Evolutionary conservation across 257 asterid species (phyloP), one percentile per base, ranked within the genome.

Genomic region (Solanum lycopersicoides): DNA sequence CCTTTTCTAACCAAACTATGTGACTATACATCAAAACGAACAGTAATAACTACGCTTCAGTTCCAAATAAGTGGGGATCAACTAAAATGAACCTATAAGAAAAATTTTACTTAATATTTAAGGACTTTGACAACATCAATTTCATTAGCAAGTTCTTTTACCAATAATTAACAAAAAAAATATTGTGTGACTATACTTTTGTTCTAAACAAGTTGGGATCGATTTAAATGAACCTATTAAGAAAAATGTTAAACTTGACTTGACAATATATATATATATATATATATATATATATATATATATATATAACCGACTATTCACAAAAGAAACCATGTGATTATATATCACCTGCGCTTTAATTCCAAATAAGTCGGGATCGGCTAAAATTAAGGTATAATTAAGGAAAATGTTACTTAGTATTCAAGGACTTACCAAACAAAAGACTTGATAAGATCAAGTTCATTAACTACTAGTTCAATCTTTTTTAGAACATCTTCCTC

Each of bases 361-460:
- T 12, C 14, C 34, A 65, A 65, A 65, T 15, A 65, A 65, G 8
- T n/a, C 3, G 18, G 3, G 8, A 12, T 65, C 2, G 15, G 18
- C 21, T 16, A 71, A 71, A 34, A 34, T 71, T 12, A 32, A 34
- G 44, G 8, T 32, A 71, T 28, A 28, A 28, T 28, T 7, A 20
- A 69, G 76, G 32, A 30, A 69, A 69, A 69, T 69, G 23, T 30
- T 65, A 25, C 72, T 28, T 71, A 4, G 25, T 60, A 35, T 47
- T 73, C 23, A 60, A 69, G 37, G 42, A 88, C 92, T 91, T 77
- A 95, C 99, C 99, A 97, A 6, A 93, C 94, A 63, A 96, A 96
- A 87, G 99, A 97, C 86, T 95, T 95, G 92, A 97, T 98, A 74
- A 83, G 44, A 11, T 94, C 98, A 86, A 94, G 90, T 86, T 92